Evolutionary conservation across 345 rosid genomes (phyloP).

Genomic region (Eucalyptus curtisii): DNA sequence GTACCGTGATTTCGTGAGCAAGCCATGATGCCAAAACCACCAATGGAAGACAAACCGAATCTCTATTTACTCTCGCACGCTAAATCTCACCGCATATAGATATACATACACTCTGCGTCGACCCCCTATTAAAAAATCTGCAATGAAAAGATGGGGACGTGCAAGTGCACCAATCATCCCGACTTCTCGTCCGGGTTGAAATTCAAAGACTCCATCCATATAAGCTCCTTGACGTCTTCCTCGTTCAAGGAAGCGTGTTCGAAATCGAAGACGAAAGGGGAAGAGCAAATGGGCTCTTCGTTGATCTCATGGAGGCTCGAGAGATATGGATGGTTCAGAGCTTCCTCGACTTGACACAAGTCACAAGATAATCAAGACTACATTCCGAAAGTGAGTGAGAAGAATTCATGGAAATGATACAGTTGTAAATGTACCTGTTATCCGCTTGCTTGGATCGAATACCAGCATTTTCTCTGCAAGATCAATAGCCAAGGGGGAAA

Average conservation of each 20-base stretch:
- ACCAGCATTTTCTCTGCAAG: constrained; percentile 83
- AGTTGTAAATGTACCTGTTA: constrained; percentile 33
- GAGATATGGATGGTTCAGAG: constrained; percentile 61
- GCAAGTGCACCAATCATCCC: not conserved
- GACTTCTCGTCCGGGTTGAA: constrained; percentile 18
- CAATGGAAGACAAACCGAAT: not conserved
- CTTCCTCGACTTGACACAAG: constrained; percentile 52
- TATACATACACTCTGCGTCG: not conserved
- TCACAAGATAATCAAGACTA: not conserved
- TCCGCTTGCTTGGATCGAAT: constrained; percentile 79
- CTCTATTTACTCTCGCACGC: not conserved
- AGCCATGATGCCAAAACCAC: not conserved
- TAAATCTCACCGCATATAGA: not conserved
- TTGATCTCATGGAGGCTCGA: constrained; percentile 92
- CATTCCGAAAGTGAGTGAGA: not conserved
- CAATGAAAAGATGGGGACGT: not conserved
- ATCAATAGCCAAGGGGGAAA: constrained; percentile 61
- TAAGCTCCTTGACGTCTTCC: constrained; percentile 75
- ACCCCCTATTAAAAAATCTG: not conserved
- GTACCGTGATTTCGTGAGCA: not conserved
- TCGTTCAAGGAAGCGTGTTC: constrained; percentile 57
- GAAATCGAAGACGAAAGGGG: constrained; percentile 63
- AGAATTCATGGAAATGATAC: not conserved
- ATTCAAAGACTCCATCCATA: constrained; percentile 54
- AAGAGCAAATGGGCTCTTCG: constrained; percentile 65